These are phyloP conservation scores for Misopates orontium DNA, from an alignment of 257 asterid species.

Conservation along the genomic window DNA sequence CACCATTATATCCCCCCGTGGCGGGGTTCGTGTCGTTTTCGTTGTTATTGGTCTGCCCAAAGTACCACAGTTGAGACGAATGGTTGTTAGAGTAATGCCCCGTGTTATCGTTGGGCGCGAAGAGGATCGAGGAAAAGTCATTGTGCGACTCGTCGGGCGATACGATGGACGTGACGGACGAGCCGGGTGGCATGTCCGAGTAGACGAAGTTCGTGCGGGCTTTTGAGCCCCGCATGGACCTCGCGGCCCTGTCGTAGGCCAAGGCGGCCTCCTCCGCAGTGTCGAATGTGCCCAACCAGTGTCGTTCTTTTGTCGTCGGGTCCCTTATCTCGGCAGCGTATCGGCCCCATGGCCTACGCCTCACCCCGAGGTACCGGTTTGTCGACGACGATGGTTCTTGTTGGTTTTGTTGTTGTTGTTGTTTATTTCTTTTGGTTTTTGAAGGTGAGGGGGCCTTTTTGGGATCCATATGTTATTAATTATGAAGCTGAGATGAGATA, in stretches of 20 bases:
- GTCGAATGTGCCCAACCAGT: conserved; percentile 89
- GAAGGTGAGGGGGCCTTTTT: conserved; percentile 46
- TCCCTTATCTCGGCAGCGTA: conserved; percentile 89
- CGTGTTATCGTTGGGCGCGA: conserved; percentile 5
- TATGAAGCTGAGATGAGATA: no score
- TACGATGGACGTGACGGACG: conserved; percentile 72
- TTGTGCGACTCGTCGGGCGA: conserved; percentile 71
- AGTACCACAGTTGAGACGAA: conserved; percentile 31
- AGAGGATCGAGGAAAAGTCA: conserved; percentile 40
- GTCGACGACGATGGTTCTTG: conserved; percentile 26
- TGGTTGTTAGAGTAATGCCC: not conserved
- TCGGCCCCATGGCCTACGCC: conserved; percentile 90
- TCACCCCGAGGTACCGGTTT: conserved; percentile 66
- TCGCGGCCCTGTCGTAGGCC: conserved; percentile 84
- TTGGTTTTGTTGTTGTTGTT: conserved; percentile 28
- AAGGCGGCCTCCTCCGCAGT: conserved; percentile 91
- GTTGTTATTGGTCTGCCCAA: conserved; percentile 29
- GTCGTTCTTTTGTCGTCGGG: conserved; percentile 80
- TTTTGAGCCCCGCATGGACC: conserved; percentile 73
- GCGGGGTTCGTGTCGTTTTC: conserved; percentile 19
- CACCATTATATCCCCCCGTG: conserved; percentile 24
- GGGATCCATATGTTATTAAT: conserved; percentile 28
- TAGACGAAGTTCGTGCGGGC: conserved; percentile 87
- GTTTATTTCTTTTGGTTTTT: conserved; percentile 45
- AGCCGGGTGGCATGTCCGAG: conserved; percentile 88